Evolutionary conservation across 805 yeast species (phyloP).

Genomic region (Kuraishia hungarica): DNA sequence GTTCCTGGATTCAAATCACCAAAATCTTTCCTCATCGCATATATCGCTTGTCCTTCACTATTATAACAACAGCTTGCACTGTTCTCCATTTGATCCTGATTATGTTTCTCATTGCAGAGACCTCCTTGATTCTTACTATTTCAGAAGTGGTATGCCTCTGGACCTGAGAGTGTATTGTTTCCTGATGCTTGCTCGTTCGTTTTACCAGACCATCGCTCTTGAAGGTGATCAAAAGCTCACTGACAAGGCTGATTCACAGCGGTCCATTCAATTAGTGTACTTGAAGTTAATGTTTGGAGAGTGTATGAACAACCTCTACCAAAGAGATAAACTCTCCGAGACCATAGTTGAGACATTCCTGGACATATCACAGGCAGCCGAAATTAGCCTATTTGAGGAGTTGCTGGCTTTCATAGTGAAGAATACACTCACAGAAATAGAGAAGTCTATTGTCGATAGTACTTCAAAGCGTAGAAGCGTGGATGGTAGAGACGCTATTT

Average conservation of each 20-base stretch:
- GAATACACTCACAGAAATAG: not conserved
- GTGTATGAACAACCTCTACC: not conserved
- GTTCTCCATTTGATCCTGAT: conserved; percentile 22
- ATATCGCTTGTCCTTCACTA: conserved; percentile 32
- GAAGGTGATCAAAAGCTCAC: not conserved
- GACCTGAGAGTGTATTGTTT: not conserved
- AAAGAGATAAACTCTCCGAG: not conserved
- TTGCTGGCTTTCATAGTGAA: not conserved
- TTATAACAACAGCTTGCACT: conserved; percentile 39
- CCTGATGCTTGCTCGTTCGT: not conserved
- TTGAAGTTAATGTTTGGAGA: not conserved
- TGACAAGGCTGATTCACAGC: not conserved
- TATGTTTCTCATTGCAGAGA: not conserved
- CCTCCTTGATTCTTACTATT: not conserved
- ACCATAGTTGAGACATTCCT: not conserved
- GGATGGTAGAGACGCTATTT: not conserved
- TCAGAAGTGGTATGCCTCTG: not conserved
- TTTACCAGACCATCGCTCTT: not conserved
- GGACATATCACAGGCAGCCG: not conserved
- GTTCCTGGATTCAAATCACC: conserved; percentile 12
- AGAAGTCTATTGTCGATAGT: not conserved
- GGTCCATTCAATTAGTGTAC: not conserved
- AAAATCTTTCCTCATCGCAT: conserved; percentile 11
- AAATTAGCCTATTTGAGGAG: not conserved
- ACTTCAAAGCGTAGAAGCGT: not conserved